These are phyloP conservation scores for Schizonepeta tenuifolia DNA, from an alignment of 257 asterid species.

Conservation along the genomic window DNA sequence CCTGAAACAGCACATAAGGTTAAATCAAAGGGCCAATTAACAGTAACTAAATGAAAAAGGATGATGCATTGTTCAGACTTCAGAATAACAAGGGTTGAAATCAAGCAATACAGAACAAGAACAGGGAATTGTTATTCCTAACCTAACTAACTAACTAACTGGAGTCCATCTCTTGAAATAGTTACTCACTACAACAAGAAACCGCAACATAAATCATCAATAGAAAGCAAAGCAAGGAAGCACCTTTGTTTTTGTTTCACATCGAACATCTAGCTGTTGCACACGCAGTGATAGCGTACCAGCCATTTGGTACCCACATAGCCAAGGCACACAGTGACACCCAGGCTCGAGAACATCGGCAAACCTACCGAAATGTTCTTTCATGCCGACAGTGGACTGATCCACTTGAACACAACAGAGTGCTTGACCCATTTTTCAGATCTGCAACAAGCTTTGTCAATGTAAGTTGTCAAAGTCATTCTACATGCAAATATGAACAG, in stretches of 20 bases:
- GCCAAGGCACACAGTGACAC: slow-evolving; percentile 45
- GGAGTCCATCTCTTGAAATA: background rate
- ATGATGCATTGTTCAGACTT: background rate
- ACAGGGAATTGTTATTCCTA: background rate
- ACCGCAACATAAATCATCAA: background rate
- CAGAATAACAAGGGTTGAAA: background rate
- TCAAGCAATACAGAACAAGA: background rate
- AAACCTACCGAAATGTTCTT: slow-evolving; percentile 41
- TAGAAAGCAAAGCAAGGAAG: background rate
- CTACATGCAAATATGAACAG: background rate
- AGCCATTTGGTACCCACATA: slow-evolving; percentile 35
- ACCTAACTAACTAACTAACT: background rate
- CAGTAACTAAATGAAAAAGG: background rate
- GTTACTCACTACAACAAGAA: background rate
- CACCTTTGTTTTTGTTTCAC: slow-evolving; percentile 51
- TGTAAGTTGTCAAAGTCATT: background rate
- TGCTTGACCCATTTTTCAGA: slow-evolving; percentile 41
- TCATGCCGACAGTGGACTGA: slow-evolving; percentile 45
- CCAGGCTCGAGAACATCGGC: slow-evolving; percentile 42
- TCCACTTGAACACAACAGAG: slow-evolving; percentile 42
- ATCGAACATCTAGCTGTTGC: slow-evolving; percentile 46
- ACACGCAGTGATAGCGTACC: slow-evolving; percentile 43
- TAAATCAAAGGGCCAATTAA: background rate
- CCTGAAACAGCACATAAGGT: slow-evolving; percentile 34
- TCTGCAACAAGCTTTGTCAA: slow-evolving; percentile 18